phyloP scores from a whole-genome alignment of 1,139 yeast genomes.

The Lodderomyces orthopsilosis region DNA sequence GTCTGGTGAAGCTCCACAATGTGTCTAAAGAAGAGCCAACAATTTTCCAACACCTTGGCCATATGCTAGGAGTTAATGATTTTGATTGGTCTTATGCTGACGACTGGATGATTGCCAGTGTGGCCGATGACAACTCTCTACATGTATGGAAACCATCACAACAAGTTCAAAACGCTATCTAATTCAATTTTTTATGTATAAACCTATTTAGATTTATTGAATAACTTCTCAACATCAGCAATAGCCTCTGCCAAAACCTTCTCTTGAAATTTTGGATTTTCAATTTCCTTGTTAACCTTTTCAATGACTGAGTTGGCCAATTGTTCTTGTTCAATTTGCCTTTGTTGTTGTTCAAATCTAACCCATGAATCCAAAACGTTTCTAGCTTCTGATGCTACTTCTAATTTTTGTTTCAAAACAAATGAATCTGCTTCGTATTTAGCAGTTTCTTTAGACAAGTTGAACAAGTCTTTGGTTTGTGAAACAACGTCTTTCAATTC shows the following conservation, averaged over 20 bases:
- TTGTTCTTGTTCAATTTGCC: conserved; percentile 95
- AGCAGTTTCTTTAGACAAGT: conserved; percentile 94
- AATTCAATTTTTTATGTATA: conserved; percentile 1
- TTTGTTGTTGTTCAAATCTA: conserved; percentile 94
- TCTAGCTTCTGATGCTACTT: conserved; percentile 86
- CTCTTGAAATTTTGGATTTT: conserved; percentile 91
- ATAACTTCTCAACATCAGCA: conserved; percentile 85
- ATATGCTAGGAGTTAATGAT: conserved; percentile 83
- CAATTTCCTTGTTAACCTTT: conserved; percentile 83
- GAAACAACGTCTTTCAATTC: conserved; percentile 89
- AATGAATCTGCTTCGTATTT: conserved; percentile 91
- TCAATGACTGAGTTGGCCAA: conserved; percentile 82
- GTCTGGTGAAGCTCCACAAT: conserved; percentile 71
- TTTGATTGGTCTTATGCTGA: conserved; percentile 82
- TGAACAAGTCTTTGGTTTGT: conserved; percentile 88
- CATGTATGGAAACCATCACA: conserved; percentile 77
- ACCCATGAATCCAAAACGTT: conserved; percentile 98
- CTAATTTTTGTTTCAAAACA: conserved; percentile 88
- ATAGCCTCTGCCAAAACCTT: conserved; percentile 87
- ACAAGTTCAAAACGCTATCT: not conserved
- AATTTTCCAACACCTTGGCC: conserved; percentile 81
- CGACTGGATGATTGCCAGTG: conserved; percentile 77
- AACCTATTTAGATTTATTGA: conserved; percentile 40
- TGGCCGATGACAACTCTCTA: conserved; percentile 83
- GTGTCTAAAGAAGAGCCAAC: conserved; percentile 39